Conservation (phyloP, 208 protist genomes). For the Leishmania turanica region DNA sequence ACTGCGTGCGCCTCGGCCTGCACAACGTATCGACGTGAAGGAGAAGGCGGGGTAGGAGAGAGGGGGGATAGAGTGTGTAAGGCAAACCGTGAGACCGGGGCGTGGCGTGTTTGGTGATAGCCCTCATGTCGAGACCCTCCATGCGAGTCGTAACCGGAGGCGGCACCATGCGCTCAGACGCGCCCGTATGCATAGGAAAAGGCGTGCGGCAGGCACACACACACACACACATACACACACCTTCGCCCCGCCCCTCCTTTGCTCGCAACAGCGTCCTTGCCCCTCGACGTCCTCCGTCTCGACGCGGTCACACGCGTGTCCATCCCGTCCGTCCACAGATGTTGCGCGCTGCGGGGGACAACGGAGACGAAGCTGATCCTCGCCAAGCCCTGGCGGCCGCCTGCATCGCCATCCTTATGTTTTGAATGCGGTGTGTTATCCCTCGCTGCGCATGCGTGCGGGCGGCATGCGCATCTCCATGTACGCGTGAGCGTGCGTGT, state of each 20-base stretch:
- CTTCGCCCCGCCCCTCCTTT: not conserved
- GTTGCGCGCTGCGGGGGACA: not conserved
- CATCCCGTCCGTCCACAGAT: not conserved
- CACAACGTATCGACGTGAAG: not conserved
- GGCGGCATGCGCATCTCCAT: not conserved
- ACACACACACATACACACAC: not conserved
- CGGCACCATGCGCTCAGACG: no score
- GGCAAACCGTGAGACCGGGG: not conserved
- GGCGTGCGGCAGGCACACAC: not conserved
- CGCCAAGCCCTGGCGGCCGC: not conserved
- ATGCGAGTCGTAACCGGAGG: not conserved
- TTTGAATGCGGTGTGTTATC: not conserved
- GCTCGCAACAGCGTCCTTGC: no score
- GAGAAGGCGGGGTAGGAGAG: not conserved
- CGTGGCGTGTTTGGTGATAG: not conserved
- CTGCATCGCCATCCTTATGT: not conserved
- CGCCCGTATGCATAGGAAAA: not conserved
- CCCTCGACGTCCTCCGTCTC: not conserved
- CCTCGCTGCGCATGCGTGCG: not conserved
- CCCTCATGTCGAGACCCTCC: not conserved
- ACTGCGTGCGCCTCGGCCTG: not conserved
- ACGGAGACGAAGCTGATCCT: not conserved
- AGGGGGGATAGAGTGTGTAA: not conserved
- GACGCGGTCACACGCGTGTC: not conserved
- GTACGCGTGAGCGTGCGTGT: not conserved